Conservation (phyloP, 306 rosid genomes). For the Inga leiocalycina region DNA sequence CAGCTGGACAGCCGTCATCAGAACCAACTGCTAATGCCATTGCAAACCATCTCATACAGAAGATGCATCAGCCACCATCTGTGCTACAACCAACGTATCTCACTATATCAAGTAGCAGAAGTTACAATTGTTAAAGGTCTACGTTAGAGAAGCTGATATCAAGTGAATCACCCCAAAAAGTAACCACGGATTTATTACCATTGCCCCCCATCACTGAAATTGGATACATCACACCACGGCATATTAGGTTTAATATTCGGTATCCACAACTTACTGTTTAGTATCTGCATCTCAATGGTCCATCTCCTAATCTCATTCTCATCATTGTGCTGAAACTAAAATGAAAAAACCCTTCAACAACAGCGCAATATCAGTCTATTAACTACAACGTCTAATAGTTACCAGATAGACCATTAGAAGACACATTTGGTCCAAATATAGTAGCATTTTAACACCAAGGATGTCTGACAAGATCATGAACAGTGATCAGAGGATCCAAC, state of each 20-base stretch:
- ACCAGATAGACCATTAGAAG: conserved; percentile 35
- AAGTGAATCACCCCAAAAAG: conserved; percentile 35
- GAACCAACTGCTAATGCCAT: no score
- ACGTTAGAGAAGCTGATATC: conserved; percentile 27
- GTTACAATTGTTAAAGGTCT: conserved; percentile 36
- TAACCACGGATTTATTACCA: conserved; percentile 50
- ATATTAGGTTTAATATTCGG: conserved; percentile 40
- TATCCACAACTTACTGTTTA: conserved; percentile 41
- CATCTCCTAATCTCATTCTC: no score
- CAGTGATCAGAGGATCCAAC: conserved; percentile 40
- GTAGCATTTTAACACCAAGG: conserved; percentile 45
- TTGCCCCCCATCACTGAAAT: conserved; percentile 31
- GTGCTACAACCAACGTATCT: no score
- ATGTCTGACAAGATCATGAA: conserved; percentile 50
- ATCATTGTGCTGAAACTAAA: conserved; percentile 27
- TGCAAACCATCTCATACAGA: no score
- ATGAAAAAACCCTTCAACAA: conserved; percentile 31
- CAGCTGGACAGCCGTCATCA: no score
- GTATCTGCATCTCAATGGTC: conserved; percentile 45
- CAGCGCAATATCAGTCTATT: conserved; percentile 35
- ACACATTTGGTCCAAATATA: conserved; percentile 44
- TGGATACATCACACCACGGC: conserved; percentile 39
- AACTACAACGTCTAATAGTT: conserved; percentile 42
- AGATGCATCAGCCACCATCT: no score
- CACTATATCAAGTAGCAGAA: conserved; percentile 55